A percentile compares a stretch with the other conserved stretches of the same genome.
phyloP scores from a whole-genome alignment of 106 monocot species.

The Acorus calamus region DNA sequence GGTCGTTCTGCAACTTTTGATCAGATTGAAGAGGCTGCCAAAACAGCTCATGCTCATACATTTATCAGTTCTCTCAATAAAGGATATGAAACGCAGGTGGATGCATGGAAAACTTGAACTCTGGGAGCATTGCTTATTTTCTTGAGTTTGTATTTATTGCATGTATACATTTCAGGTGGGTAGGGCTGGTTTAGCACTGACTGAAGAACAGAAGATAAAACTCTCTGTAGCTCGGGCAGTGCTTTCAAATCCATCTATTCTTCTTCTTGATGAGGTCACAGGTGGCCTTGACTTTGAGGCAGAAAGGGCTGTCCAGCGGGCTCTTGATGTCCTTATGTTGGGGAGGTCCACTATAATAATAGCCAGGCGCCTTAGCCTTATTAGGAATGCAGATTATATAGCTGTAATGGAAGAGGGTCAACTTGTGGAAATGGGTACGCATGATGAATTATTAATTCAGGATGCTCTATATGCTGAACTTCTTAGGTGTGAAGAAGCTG shows the following conservation, averaged over 20 bases:
- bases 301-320: slow-evolving; percentile 88
- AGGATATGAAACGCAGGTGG: slow-evolving; percentile 88
- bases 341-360: slow-evolving; percentile 98
- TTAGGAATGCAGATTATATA: slow-evolving; percentile 98
- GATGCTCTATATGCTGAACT: slow-evolving; percentile 99
- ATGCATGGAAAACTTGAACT: neutral
- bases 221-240: slow-evolving; percentile 92
- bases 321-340: slow-evolving; percentile 92
- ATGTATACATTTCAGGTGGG: slow-evolving; percentile 54
- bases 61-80: slow-evolving; percentile 80
- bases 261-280: slow-evolving; percentile 96
- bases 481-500: slow-evolving; percentile 91
- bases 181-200: slow-evolving; percentile 71
- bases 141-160: neutral
- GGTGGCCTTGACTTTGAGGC: slow-evolving; percentile 98
- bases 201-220: slow-evolving; percentile 97
- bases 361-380: slow-evolving; percentile 79
- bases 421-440: slow-evolving; percentile 98
- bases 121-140: neutral
- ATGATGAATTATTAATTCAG: slow-evolving; percentile 74
- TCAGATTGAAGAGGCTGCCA: slow-evolving; percentile 99
- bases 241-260: slow-evolving; percentile 93
- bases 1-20: slow-evolving; percentile 84
- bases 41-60: slow-evolving; percentile 91
- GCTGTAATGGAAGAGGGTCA: slow-evolving; percentile 99